These are phyloP conservation scores for Lactarius sp. DNA, from an alignment of 768 basidiomycete species.

Conservation along the genomic window DNA sequence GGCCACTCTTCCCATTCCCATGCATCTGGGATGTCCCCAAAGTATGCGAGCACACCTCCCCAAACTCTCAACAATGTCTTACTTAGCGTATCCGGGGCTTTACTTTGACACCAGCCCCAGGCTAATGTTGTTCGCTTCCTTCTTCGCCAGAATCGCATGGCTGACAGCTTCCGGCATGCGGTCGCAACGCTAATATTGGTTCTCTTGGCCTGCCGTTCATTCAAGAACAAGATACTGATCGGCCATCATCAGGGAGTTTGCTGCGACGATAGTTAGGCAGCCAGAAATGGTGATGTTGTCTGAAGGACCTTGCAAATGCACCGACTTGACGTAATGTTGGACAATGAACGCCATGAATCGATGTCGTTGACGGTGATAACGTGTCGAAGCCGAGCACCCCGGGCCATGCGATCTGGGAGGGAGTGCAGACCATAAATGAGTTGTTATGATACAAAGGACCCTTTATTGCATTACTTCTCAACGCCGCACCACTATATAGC, in stretches of 20 bases:
- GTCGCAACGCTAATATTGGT: not conserved
- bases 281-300: not conserved
- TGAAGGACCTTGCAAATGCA: not conserved
- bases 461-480: slow-evolving; percentile 27
- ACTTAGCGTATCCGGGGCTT: too few species aligned
- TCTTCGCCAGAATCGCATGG: not conserved
- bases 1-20: too few species aligned
- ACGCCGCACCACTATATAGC: slow-evolving; percentile 22
- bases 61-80: too few species aligned
- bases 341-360: not conserved
- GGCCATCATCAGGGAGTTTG: too few species aligned
- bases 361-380: not conserved
- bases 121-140: not conserved
- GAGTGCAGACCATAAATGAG: not conserved
- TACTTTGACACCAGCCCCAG: too few species aligned
- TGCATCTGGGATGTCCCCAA: too few species aligned
- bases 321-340: not conserved
- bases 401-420: not conserved
- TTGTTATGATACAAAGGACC: slow-evolving; percentile 23
- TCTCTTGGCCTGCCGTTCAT: not conserved
- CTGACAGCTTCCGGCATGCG: not conserved
- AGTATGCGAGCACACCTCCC: too few species aligned
- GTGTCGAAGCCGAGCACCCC: not conserved
- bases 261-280: not conserved
- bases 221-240: too few species aligned